Conservation (phyloP, 2,329 filamentous ascomycete genomes). For the Aspergillus spinulosporus region DNA sequence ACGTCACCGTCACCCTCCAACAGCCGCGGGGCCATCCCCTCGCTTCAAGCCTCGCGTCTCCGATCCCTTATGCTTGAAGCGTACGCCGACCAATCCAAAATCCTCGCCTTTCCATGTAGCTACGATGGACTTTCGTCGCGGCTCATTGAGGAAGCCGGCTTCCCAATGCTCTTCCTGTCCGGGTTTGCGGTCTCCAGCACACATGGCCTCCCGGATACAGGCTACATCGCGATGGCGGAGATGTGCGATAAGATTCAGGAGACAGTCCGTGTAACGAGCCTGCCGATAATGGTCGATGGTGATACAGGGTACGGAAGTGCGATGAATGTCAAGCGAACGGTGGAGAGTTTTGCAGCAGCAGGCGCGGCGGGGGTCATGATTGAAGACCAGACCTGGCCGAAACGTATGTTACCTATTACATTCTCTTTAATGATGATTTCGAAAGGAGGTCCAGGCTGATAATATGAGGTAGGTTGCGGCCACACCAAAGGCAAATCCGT, state of each 20-base stretch:
- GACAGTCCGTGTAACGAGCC: conserved; percentile 35
- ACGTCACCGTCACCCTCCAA: conserved; percentile 23
- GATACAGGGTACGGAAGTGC: conserved; percentile 53
- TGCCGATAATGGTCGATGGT: conserved; percentile 50
- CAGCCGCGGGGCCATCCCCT: conserved; percentile 41
- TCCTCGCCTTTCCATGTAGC: conserved; percentile 46
- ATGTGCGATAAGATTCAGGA: conserved; percentile 51
- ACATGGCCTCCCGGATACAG: conserved; percentile 49
- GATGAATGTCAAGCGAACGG: conserved; percentile 50
- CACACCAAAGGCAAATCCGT: conserved; percentile 52
- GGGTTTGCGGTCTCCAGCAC: conserved; percentile 46
- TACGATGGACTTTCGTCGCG: conserved; percentile 49
- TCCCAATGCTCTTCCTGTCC: conserved; percentile 48
- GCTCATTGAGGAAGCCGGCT: conserved; percentile 49
- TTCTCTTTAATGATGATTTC: not conserved
- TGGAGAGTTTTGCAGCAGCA: conserved; percentile 46
- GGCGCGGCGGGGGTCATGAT: conserved; percentile 45
- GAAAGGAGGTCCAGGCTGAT: not conserved
- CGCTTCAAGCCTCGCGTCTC: conserved; percentile 40
- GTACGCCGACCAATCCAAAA: conserved; percentile 44
- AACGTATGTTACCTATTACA: conserved; percentile 34
- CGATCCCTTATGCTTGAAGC: conserved; percentile 37
- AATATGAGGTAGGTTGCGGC: conserved; percentile 37
- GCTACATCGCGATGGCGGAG: conserved; percentile 52
- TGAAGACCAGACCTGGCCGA: conserved; percentile 53